A percentile compares a stretch with the other conserved stretches of the same genome.
phyloP scores from a whole-genome alignment of 2,329 filamentous ascomycete genomes.

The Teratosphaeria destructans region DNA sequence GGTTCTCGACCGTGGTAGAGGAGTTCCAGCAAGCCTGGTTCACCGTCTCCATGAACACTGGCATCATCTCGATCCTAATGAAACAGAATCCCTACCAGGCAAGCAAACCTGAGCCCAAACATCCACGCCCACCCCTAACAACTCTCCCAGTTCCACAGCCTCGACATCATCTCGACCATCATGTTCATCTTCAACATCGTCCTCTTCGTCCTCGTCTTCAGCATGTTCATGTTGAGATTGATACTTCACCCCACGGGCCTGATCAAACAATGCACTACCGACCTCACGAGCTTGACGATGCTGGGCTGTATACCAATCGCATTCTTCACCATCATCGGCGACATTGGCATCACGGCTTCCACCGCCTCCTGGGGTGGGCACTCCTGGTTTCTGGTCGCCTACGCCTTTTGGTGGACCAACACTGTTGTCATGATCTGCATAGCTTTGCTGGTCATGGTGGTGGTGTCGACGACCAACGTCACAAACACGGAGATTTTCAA shows the following conservation, averaged over 20 bases:
- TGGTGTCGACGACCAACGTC: constrained; percentile 4
- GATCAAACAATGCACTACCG: constrained; percentile 2
- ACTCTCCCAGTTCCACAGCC: constrained; percentile 6
- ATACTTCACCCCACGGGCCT: constrained; percentile 4
- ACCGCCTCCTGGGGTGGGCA: constrained; percentile 10
- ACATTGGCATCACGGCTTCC: constrained; percentile 7
- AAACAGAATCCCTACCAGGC: constrained; percentile 9
- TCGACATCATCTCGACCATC: constrained; percentile 8
- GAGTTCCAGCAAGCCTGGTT: constrained; percentile 1
- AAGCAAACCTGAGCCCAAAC: not conserved
- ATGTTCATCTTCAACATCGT: constrained; percentile 11
- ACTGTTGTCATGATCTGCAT: constrained; percentile 2
- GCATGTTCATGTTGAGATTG: constrained; percentile 4
- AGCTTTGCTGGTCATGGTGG: constrained; percentile 3
- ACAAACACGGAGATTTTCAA: constrained; percentile 2
- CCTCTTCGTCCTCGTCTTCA: constrained; percentile 6
- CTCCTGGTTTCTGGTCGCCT: constrained; percentile 9
- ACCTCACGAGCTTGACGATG: constrained; percentile 4
- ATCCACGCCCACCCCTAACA: not conserved
- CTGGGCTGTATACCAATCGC: constrained; percentile 5
- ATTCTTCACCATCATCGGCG: constrained; percentile 5
- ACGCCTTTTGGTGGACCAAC: constrained; percentile 13
- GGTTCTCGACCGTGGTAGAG: not conserved
- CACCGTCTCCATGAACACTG: constrained; percentile 10
- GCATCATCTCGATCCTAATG: constrained; percentile 8